A percentile compares a stretch with the other conserved stretches of the same genome.
phyloP scores from a whole-genome alignment of 2,329 filamentous ascomycete genomes.

The Zymoseptoria crescenta region DNA sequence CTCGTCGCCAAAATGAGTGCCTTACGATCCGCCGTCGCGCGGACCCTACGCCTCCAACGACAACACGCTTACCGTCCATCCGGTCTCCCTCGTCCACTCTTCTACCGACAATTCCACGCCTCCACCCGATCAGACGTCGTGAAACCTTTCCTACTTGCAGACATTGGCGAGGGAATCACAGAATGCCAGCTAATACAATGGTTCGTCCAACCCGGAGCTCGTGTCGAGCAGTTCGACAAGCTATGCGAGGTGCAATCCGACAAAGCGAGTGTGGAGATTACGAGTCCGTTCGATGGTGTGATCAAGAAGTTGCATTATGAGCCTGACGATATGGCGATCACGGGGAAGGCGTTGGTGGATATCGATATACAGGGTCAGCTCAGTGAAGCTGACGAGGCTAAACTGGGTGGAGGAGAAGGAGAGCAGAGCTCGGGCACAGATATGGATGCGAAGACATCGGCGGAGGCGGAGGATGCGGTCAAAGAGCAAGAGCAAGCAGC shows the following conservation, averaged over 20 bases:
- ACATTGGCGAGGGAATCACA: slow-evolving; percentile 91
- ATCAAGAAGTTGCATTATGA: slow-evolving; percentile 97
- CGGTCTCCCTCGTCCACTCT: slow-evolving; percentile 12
- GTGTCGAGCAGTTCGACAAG: slow-evolving; percentile 95
- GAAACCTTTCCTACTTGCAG: slow-evolving; percentile 74
- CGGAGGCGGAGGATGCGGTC: slow-evolving; percentile 13
- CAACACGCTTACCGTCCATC: background rate
- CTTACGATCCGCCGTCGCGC: slow-evolving; percentile 2
- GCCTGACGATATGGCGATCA: slow-evolving; percentile 90
- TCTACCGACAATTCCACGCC: slow-evolving; percentile 23
- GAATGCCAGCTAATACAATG: slow-evolving; percentile 99
- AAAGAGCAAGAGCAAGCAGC: slow-evolving; percentile 6
- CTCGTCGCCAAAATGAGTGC: slow-evolving; percentile 6
- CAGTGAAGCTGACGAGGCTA: slow-evolving; percentile 51
- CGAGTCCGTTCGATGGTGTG: slow-evolving; percentile 86
- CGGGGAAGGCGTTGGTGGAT: slow-evolving; percentile 84
- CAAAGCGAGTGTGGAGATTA: slow-evolving; percentile 76
- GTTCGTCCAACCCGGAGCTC: slow-evolving; percentile 94
- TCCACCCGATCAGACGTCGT: slow-evolving; percentile 40
- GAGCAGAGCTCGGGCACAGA: slow-evolving; percentile 3
- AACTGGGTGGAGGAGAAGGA: slow-evolving; percentile 28
- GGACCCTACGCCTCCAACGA: slow-evolving; percentile 7
- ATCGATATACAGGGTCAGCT: slow-evolving; percentile 83
- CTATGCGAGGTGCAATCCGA: slow-evolving; percentile 98
- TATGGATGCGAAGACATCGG: slow-evolving; percentile 7